Percentiles rank a stretch among this genome's conserved stretches.
Conservation (phyloP, 2,329 filamentous ascomycete genomes). For the Stagonosporopsis tanaceti region DNA sequence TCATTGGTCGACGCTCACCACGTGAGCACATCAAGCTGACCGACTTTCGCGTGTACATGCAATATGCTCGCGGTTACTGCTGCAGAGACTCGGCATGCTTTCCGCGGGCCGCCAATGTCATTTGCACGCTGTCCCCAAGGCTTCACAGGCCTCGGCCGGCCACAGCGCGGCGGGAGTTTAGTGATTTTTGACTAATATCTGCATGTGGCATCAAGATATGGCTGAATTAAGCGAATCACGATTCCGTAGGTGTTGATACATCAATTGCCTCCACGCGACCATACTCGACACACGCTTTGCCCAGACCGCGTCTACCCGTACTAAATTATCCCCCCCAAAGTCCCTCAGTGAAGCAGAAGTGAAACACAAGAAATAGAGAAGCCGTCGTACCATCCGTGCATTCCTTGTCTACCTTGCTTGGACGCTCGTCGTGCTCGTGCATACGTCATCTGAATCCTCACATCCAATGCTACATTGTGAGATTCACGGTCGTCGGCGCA, state of each 20-base stretch:
- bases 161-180: constrained; percentile 15
- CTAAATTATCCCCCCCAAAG: constrained; percentile 9
- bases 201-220: constrained; percentile 18
- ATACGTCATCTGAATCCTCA: constrained; percentile 30
- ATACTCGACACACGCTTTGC: constrained; percentile 14
- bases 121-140: background rate
- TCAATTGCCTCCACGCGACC: constrained; percentile 20
- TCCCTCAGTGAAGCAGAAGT: constrained; percentile 8
- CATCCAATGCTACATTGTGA: constrained; percentile 21
- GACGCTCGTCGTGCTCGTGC: constrained; percentile 21
- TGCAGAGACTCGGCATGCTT: background rate
- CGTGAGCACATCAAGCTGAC: constrained; percentile 3
- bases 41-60: background rate
- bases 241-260: constrained; percentile 44
- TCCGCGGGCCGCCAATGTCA: background rate
- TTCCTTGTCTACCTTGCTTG: constrained; percentile 10
- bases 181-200: constrained; percentile 21
- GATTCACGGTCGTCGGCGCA: constrained; percentile 36
- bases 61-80: background rate
- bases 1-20: constrained; percentile 10
- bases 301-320: constrained; percentile 14
- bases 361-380: constrained; percentile 21
- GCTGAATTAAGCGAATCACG: constrained; percentile 16
- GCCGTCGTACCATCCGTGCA: constrained; percentile 13
- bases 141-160: constrained; percentile 8